Conservation (phyloP, 306 rosid species). For the Vachellia collinsii region DNA sequence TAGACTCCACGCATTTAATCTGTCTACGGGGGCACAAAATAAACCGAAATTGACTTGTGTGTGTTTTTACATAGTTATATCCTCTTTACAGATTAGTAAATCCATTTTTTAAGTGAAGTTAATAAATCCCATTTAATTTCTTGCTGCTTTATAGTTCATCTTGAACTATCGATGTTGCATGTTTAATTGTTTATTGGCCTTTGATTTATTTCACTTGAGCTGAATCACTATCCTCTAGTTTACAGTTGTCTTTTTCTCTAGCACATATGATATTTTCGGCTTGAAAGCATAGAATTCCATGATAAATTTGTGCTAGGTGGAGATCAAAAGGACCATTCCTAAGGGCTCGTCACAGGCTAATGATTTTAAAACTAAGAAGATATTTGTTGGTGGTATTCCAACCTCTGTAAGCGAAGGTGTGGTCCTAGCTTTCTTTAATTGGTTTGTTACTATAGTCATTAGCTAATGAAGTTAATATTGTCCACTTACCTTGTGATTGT, state of each 20-base stretch:
- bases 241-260: neutral
- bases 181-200: neutral
- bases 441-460: neutral
- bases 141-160: neutral
- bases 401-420: slow-evolving; percentile 74
- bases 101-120: neutral
- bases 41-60: neutral
- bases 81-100: neutral
- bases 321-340: slow-evolving; percentile 93
- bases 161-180: neutral
- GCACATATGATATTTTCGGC: neutral
- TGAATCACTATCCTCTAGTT: neutral
- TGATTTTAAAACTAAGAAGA: slow-evolving; percentile 86
- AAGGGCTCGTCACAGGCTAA: slow-evolving; percentile 80
- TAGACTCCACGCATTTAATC: slow-evolving; percentile 6
- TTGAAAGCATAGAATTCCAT: neutral
- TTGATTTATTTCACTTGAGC: neutral
- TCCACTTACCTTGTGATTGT: neutral
- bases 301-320: slow-evolving; percentile 56
- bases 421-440: neutral
- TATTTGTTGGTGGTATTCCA: slow-evolving; percentile 94
- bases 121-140: neutral
- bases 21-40: neutral
- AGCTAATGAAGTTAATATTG: neutral
- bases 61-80: neutral